These are phyloP conservation scores for Amniculicola lignicola DNA, from an alignment of 495 filamentous ascomycete species.

Conservation along the genomic window DNA sequence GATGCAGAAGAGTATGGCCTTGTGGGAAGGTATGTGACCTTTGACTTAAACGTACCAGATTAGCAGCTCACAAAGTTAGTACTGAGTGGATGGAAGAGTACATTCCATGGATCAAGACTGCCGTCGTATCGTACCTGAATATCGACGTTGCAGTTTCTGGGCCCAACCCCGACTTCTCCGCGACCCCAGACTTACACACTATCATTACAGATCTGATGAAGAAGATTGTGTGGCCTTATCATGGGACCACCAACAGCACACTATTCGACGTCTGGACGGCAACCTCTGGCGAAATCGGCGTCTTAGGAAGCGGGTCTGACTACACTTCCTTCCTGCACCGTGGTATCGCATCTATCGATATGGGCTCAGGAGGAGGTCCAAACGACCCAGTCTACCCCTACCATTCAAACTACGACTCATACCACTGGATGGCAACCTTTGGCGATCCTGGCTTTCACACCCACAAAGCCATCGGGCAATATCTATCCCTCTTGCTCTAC, in stretches of 20 bases:
- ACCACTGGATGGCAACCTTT: constrained; percentile 39
- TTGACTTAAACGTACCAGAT: neutral
- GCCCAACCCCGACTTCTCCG: constrained; percentile 28
- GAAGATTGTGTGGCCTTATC: constrained; percentile 33
- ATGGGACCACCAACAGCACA: constrained; percentile 37
- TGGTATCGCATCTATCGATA: constrained; percentile 35
- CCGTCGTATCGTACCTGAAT: constrained; percentile 60
- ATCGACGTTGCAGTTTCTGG: constrained; percentile 60
- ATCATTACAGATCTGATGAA: constrained; percentile 31
- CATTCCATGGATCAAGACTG: constrained; percentile 35
- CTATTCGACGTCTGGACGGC: constrained; percentile 37
- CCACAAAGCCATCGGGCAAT: constrained; percentile 38
- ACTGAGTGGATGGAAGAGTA: constrained; percentile 43
- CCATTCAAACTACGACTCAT: constrained; percentile 39
- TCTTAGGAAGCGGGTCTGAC: constrained; percentile 36
- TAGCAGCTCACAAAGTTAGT: neutral
- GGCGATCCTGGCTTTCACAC: constrained; percentile 37
- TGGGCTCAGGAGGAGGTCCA: constrained; percentile 29
- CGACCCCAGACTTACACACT: constrained; percentile 34
- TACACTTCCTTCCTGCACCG: constrained; percentile 38
- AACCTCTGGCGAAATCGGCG: constrained; percentile 30
- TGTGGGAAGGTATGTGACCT: constrained; percentile 36
- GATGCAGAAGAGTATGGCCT: constrained; percentile 54
- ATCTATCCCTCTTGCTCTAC: constrained; percentile 40
- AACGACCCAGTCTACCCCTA: constrained; percentile 39